Conservation (phyloP, 2,329 filamentous ascomycete genomes). For the Cladophialophora psammophila region DNA sequence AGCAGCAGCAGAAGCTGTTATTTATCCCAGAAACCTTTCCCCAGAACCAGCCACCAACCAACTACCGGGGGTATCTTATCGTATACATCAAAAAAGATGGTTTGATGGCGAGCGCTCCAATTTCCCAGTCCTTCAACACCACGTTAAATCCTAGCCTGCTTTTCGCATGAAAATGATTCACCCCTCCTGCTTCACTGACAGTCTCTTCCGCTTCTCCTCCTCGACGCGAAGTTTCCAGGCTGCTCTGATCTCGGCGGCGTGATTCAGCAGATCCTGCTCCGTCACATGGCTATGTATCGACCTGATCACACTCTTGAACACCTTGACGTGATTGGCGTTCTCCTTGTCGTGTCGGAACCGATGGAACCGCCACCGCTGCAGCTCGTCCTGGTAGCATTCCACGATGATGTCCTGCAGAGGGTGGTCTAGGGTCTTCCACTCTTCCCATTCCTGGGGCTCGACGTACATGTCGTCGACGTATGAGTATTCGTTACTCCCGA, state of each 20-base stretch:
- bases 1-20: too few species aligned
- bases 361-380: constrained; percentile 75
- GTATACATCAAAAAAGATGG: not conserved
- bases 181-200: constrained; percentile 6
- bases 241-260: constrained; percentile 74
- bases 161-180: not conserved
- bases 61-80: not conserved
- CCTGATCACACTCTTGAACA: constrained; percentile 84
- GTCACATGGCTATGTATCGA: constrained; percentile 88
- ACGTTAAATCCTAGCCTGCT: too few species aligned
- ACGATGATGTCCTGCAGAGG: constrained; percentile 87
- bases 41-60: not conserved
- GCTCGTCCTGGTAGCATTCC: constrained; percentile 80
- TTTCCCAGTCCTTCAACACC: too few species aligned
- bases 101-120: not conserved
- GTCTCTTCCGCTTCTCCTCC: constrained; percentile 33
- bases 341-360: constrained; percentile 92
- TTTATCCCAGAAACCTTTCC: not conserved
- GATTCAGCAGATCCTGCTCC: constrained; percentile 77
- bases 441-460: constrained; percentile 81
- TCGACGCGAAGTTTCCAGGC: constrained; percentile 74
- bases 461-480: constrained; percentile 73
- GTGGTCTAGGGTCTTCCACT: constrained; percentile 74
- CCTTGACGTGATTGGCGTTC: constrained; percentile 86
- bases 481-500: constrained; percentile 69